phyloP scores from a whole-genome alignment of 148 eudicot species.

The Amaranthus cruentus region DNA sequence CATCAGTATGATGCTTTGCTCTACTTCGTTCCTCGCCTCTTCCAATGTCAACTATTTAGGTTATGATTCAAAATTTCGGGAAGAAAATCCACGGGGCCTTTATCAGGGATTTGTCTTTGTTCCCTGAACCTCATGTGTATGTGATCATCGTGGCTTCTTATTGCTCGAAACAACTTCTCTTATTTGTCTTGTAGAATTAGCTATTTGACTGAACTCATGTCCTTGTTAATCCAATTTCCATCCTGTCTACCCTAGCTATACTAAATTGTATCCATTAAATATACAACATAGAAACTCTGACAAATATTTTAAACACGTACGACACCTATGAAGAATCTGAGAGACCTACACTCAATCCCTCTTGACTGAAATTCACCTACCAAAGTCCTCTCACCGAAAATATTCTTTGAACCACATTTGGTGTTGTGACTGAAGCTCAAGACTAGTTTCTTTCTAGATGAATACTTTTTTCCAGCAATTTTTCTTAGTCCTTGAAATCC shows the following conservation, averaged over 20 bases:
- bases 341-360: not conserved
- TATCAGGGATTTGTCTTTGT: not conserved
- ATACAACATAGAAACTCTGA: not conserved
- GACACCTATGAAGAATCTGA: not conserved
- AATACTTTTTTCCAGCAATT: not conserved
- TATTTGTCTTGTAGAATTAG: not conserved
- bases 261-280: not conserved
- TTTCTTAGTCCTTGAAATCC: slow-evolving; percentile 1
- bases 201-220: not conserved
- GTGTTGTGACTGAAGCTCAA: slow-evolving; percentile 6
- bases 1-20: not conserved
- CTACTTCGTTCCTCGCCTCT: not conserved
- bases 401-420: not conserved
- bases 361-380: not conserved
- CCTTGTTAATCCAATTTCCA: not conserved
- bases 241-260: not conserved
- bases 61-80: not conserved
- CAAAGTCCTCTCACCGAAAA: not conserved
- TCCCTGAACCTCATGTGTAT: not conserved
- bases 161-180: not conserved
- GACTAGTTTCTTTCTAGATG: not conserved
- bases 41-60: not conserved
- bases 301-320: not conserved
- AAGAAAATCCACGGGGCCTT: not conserved
- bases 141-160: not conserved